Percentiles rank a stretch among this genome's conserved stretches.
phyloP scores from a whole-genome alignment of 2,329 filamentous ascomycete species.

The Penicillium thymicola region DNA sequence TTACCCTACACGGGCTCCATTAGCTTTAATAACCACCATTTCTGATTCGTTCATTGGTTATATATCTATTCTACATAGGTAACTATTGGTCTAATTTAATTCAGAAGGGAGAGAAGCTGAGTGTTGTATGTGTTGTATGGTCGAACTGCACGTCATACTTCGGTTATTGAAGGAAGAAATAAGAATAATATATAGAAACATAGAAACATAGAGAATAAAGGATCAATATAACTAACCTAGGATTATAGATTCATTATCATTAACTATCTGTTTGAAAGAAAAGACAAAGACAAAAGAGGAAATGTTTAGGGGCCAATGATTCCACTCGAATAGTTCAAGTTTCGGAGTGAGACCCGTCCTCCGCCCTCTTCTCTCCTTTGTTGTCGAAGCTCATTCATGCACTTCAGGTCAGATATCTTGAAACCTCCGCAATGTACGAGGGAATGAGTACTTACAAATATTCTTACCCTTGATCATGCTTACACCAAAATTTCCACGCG shows the following conservation, averaged over 20 bases:
- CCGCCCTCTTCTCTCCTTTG: not conserved
- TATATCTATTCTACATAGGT: not conserved
- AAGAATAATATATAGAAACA: too few species aligned
- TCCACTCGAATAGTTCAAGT: not conserved
- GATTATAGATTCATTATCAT: not conserved
- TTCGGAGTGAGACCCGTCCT: not conserved
- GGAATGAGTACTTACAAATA: not conserved
- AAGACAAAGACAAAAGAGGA: not conserved
- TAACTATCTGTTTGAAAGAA: not conserved
- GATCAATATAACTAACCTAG: not conserved
- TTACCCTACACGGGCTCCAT: constrained; percentile 19
- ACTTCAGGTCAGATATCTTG: not conserved
- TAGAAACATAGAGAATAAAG: not conserved
- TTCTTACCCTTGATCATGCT: constrained; percentile 4
- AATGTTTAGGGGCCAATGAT: not conserved
- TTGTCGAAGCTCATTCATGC: not conserved
- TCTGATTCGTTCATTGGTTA: constrained; percentile 3
- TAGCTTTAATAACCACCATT: constrained; percentile 2
- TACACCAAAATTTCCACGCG: constrained; percentile 8
- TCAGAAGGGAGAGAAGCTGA: not conserved
- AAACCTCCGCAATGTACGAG: constrained; percentile 1
- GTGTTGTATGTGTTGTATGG: too few species aligned
- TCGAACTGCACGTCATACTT: constrained; percentile 1
- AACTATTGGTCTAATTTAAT: constrained; percentile 1
- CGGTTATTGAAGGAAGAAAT: not conserved